Evolutionary conservation across 2,329 filamentous ascomycete genomes (phyloP), one percentile per base, ranked within the genome.

Genomic region (Bipolaris zeicola): DNA sequence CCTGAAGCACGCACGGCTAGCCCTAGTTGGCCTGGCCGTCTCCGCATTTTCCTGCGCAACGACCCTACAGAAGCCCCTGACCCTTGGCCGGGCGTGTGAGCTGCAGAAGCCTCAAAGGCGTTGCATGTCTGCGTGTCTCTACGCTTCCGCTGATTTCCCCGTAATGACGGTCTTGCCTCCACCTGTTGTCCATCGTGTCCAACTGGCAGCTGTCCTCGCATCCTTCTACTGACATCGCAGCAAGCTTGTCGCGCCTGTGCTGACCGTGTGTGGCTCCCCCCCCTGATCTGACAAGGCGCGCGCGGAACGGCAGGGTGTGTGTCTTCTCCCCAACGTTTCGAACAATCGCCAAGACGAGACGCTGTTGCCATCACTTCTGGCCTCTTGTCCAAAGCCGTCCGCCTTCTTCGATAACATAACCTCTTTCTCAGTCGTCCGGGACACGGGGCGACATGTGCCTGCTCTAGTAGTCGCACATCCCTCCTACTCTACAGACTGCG

Each of bases 41-140:
- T 75, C 73, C 73, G 73, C 73, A 75, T 76, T 76, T 68, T 62
- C 59, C 71, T 71, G 69, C 72, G 69, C 71, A 71, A 72, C 70
- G 71, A 70, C 72, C 71, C 69, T 70, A 67, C 55, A 70, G 63
- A 53, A 73, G 70, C 73, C 73, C 73, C 72, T 75, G 71, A 75
- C 68, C 72, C 70, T 73, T 72, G 71, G 68, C 66, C 60, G 67
- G 66, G 70, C 68, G 68, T 71, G 69, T 65, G 66, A 70, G 68
- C 61, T 72, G 71, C 71, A 73, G 70, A 76, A 74, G 70, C 73
- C 72, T 75, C 73, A 76, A 75, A 76, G 72, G 72, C 71, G 72
- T 75, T 73, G 68, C 57, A 64, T 52, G 64, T 69, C 66, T 71
- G 69, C 70, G 62, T 67, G 66, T 64, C 63, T 69, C 64, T 69